Percentiles rank a stretch among this genome's conserved stretches.
phyloP scores from a whole-genome alignment of 106 monocot species.

The Triglochin maritima region DNA sequence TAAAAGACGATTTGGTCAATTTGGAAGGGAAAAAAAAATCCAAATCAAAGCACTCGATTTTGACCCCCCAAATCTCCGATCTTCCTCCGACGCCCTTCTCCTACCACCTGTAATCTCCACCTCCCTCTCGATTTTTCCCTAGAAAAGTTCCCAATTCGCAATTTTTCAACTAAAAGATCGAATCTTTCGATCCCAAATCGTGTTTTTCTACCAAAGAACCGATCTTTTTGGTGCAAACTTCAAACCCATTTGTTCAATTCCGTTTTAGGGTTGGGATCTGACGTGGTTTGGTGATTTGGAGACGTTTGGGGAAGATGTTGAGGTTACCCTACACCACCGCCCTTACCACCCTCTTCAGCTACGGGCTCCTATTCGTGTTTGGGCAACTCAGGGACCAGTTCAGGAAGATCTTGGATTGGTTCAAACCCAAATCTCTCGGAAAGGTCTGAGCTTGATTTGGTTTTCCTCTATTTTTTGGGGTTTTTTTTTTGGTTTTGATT shows the following conservation, averaged over 20 bases:
- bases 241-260: background rate
- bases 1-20: no score
- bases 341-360: slow-evolving; percentile 21
- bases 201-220: background rate
- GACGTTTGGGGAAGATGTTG: slow-evolving; percentile 14
- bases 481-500: background rate
- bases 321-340: slow-evolving; percentile 15
- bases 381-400: slow-evolving; percentile 15
- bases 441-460: background rate
- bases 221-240: background rate
- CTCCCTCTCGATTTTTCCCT: no score
- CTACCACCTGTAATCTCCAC: no score
- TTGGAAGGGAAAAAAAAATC: no score
- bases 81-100: no score
- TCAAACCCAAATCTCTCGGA: background rate
- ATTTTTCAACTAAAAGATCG: no score
- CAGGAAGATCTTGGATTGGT: slow-evolving; percentile 8
- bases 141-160: no score
- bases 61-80: no score
- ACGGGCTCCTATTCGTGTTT: slow-evolving; percentile 10
- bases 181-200: no score
- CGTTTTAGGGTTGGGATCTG: slow-evolving; percentile 1
- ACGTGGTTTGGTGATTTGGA: background rate
- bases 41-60: no score
- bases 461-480: background rate